Evolutionary conservation across 2,329 filamentous ascomycete genomes (phyloP).

Genomic region (Aspergillus fructus): DNA sequence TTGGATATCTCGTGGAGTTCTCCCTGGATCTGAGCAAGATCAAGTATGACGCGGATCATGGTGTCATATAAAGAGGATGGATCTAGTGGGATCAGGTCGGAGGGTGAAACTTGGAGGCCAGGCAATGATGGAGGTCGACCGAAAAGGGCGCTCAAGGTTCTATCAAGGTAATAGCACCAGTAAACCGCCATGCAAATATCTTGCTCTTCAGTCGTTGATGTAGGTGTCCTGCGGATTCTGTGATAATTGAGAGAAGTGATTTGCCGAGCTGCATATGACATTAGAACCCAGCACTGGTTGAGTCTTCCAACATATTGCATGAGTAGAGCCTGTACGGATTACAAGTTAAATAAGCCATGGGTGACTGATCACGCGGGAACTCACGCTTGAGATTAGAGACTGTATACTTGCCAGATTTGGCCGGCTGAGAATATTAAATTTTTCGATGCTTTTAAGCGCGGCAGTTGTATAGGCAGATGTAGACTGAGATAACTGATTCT

Average conservation of each 20-base stretch:
- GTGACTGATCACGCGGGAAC: neutral
- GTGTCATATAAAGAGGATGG: conserved; percentile 8
- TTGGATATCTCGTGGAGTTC: conserved; percentile 5
- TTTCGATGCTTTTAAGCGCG: conserved; percentile 16
- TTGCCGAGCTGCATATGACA: conserved; percentile 26
- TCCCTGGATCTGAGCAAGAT: conserved; percentile 15
- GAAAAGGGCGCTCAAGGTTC: conserved; percentile 26
- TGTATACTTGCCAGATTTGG: conserved; percentile 23
- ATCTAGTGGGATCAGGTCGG: neutral
- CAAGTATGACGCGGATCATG: conserved; percentile 11
- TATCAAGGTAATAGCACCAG: conserved; percentile 31
- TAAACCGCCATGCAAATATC: conserved; percentile 22
- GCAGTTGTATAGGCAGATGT: conserved; percentile 20
- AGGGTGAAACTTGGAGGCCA: conserved; percentile 6
- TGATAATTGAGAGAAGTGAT: conserved; percentile 26
- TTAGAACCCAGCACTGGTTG: conserved; percentile 25
- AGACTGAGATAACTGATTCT: conserved; percentile 19
- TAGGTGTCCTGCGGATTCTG: conserved; percentile 3
- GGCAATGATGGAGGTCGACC: conserved; percentile 21
- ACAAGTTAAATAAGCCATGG: neutral
- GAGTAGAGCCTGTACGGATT: conserved; percentile 19
- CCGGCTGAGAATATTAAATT: conserved; percentile 18
- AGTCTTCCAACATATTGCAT: conserved; percentile 27
- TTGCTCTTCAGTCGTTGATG: conserved; percentile 12
- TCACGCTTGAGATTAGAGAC: conserved; percentile 25